Conservation (phyloP, 352 stramenopile genomes). For the Blastocystis sp. region DNA sequence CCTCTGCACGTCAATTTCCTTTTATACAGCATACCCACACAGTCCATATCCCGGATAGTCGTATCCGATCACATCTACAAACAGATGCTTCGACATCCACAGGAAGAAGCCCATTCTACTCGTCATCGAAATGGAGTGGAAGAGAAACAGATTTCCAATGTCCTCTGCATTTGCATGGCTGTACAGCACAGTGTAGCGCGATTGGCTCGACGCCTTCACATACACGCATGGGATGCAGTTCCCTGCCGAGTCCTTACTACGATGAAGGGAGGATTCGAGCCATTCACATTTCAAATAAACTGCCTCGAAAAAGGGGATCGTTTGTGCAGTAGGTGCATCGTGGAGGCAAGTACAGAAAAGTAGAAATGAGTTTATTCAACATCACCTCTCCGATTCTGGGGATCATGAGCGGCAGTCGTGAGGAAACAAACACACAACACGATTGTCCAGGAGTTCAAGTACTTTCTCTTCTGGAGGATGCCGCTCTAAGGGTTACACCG, state of each 20-base stretch:
- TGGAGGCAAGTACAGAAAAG: slow-evolving; percentile 18
- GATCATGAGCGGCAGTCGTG: neutral
- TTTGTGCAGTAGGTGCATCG: neutral
- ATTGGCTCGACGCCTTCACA: neutral
- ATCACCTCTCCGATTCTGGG: neutral
- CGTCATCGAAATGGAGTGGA: neutral
- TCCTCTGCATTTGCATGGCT: slow-evolving; percentile 66
- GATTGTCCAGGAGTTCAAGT: slow-evolving; percentile 22
- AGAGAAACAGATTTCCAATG: slow-evolving; percentile 34
- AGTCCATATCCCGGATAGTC: slow-evolving; percentile 60
- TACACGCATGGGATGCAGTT: slow-evolving; percentile 4
- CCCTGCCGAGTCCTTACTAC: neutral
- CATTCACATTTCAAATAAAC: slow-evolving; percentile 16
- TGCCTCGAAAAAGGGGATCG: neutral
- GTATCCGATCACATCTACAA: slow-evolving; percentile 34
- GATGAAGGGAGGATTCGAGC: too few relatives aligned
- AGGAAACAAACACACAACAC: slow-evolving; percentile 13
- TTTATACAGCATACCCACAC: neutral
- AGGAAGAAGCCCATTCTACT: slow-evolving; percentile 19
- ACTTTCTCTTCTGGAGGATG: slow-evolving; percentile 35
- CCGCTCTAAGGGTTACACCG: neutral
- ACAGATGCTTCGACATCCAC: slow-evolving; percentile 7
- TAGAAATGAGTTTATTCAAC: neutral
- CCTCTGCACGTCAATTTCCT: neutral
- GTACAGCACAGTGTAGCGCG: slow-evolving; percentile 25